Conservation (phyloP, 352 stramenopile genomes). For the Aphanomyces cochlioides region DNA sequence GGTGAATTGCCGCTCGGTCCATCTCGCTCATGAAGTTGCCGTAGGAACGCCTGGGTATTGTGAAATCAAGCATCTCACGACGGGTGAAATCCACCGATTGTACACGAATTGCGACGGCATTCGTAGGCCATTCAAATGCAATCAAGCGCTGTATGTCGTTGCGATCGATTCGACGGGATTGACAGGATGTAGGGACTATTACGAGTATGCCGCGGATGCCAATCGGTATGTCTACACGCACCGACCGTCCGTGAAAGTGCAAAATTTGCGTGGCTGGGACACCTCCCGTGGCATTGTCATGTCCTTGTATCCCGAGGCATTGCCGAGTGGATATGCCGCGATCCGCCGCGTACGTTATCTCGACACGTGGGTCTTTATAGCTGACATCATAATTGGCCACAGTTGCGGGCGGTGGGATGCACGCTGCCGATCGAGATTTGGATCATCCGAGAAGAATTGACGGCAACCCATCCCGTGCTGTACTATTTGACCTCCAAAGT, state of each 20-base stretch:
- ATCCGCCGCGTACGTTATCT: constrained; percentile 36
- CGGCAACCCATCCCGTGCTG: constrained; percentile 37
- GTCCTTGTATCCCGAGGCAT: constrained; percentile 63
- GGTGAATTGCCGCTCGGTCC: no score
- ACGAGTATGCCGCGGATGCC: neutral
- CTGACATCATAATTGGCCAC: neutral
- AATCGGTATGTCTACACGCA: neutral
- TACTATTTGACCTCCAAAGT: constrained; percentile 36
- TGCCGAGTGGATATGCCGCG: constrained; percentile 64
- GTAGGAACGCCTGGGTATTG: neutral
- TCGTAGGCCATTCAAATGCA: neutral
- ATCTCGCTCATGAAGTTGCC: no score
- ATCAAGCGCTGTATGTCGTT: neutral
- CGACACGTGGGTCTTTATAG: neutral
- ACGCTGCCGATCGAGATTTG: constrained; percentile 68
- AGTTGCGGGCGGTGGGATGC: constrained; percentile 47
- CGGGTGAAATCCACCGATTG: neutral
- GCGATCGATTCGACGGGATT: no score
- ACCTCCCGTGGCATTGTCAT: constrained; percentile 55
- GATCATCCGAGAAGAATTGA: constrained; percentile 36
- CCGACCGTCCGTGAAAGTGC: neutral
- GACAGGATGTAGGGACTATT: neutral
- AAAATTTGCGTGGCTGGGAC: neutral
- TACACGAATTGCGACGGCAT: constrained; percentile 4
- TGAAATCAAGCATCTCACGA: neutral